These are phyloP conservation scores for Populus pruinosa DNA, from an alignment of 345 rosid genomes.

Conservation along the genomic window DNA sequence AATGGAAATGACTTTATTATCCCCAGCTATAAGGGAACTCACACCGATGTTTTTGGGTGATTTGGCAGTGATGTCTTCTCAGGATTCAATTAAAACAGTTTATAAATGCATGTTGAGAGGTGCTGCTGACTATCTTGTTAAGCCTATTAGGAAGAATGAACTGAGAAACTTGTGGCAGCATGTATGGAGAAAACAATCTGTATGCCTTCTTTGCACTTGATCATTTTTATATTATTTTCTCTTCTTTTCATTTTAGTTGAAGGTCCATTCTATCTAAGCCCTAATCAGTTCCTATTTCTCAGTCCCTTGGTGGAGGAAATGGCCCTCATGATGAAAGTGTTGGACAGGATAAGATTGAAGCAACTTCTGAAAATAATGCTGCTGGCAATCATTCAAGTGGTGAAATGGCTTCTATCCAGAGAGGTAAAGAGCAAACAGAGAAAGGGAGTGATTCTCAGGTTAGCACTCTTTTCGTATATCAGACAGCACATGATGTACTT, in stretches of 20 bases:
- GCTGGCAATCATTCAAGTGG: constrained; percentile 50
- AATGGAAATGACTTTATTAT: constrained; percentile 1
- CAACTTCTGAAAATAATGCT: constrained; percentile 64
- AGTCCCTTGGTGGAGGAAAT: constrained; percentile 44
- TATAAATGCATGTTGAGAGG: constrained; percentile 94
- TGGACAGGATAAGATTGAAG: constrained; percentile 70
- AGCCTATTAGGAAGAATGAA: constrained; percentile 92
- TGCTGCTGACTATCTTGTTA: constrained; percentile 90
- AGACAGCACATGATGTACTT: neutral
- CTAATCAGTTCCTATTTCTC: constrained; percentile 20
- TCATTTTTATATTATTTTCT: neutral
- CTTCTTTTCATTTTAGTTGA: neutral
- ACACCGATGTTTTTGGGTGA: constrained; percentile 5
- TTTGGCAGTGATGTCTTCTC: constrained; percentile 91
- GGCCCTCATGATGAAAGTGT: constrained; percentile 55
- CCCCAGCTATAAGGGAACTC: neutral
- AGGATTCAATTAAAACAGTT: constrained; percentile 78
- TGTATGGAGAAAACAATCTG: constrained; percentile 92
- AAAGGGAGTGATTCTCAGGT: constrained; percentile 81
- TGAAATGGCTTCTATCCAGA: constrained; percentile 36
- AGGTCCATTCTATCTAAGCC: constrained; percentile 13
- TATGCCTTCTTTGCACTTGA: constrained; percentile 35
- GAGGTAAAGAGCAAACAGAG: constrained; percentile 41
- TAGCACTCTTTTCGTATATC: constrained; percentile 17
- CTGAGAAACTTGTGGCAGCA: constrained; percentile 95